Evolutionary conservation across 108 stramenopile species (phyloP).

Genomic region (Cylindrotheca fusiformis): DNA sequence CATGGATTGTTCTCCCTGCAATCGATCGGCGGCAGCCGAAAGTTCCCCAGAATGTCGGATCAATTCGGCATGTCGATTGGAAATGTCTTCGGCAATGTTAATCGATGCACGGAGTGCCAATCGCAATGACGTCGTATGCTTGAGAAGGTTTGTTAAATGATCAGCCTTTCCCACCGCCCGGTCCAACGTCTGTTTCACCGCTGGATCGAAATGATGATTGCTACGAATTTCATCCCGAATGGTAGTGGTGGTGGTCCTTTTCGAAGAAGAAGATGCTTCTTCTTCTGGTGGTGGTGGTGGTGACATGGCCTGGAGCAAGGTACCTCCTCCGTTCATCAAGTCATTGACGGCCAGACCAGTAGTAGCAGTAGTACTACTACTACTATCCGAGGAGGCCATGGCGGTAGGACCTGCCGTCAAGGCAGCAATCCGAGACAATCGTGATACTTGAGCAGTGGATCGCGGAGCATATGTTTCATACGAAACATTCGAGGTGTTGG

Average conservation of each 20-base stretch:
- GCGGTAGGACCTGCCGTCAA: constrained; percentile 68
- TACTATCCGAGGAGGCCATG: not conserved
- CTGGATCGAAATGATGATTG: no score
- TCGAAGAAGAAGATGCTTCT: constrained; percentile 35
- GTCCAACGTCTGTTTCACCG: constrained; percentile 31
- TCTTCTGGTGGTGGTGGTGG: constrained; percentile 17
- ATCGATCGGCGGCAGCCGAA: constrained; percentile 84
- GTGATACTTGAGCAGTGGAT: constrained; percentile 50
- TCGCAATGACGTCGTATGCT: constrained; percentile 63
- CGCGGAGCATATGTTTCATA: constrained; percentile 85
- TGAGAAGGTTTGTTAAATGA: constrained; percentile 49
- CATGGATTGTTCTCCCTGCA: constrained; percentile 73
- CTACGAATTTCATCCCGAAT: constrained; percentile 8
- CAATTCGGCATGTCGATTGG: constrained; percentile 73
- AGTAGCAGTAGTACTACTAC: constrained; percentile 8
- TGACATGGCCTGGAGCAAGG: constrained; percentile 40
- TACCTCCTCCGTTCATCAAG: not conserved
- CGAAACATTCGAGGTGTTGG: constrained; percentile 39
- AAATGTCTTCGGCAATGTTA: constrained; percentile 76
- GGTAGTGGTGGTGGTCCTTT: not conserved
- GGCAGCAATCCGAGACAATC: constrained; percentile 60
- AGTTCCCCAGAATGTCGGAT: constrained; percentile 83
- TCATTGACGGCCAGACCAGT: constrained; percentile 10
- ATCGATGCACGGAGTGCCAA: constrained; percentile 68
- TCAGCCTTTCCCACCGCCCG: constrained; percentile 38